Percentiles rank a stretch among this genome's conserved stretches.
Conservation (phyloP, 495 filamentous ascomycete species). For the Penicillium canariense region DNA sequence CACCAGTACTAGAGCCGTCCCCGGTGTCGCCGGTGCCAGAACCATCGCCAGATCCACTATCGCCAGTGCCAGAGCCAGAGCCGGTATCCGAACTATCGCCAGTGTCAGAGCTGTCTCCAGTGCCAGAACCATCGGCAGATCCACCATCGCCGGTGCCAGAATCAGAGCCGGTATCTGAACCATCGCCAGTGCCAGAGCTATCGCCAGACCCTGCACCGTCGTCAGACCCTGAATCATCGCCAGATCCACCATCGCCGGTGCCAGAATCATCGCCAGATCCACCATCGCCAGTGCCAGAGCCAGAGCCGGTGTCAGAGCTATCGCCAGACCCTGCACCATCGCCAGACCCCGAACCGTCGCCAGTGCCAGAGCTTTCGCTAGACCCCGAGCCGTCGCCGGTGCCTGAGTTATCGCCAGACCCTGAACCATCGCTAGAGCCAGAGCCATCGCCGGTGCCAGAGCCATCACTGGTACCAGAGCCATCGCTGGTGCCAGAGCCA, state of each 20-base stretch:
- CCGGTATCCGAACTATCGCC: background rate
- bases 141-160: background rate
- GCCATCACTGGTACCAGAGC: no score
- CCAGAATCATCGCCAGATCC: background rate
- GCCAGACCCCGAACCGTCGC: no score
- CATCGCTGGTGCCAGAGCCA: background rate
- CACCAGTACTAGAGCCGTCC: background rate
- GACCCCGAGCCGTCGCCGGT: no score
- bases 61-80: background rate
- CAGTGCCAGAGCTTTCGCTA: no score
- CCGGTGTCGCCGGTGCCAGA: background rate
- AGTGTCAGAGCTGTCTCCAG: background rate
- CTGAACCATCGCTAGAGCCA: no score
- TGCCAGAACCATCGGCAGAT: background rate
- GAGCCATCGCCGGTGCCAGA: no score
- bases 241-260: background rate
- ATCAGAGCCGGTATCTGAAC: no score
- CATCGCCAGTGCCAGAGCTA: background rate
- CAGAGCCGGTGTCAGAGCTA: no score
- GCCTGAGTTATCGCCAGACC: no score
- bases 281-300: no score
- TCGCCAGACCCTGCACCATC: no score
- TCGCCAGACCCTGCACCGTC: background rate
- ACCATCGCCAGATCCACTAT: background rate
- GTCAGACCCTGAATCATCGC: background rate